phyloP scores from a whole-genome alignment of 805 yeast genomes.

The Ogataea minuta region DNA sequence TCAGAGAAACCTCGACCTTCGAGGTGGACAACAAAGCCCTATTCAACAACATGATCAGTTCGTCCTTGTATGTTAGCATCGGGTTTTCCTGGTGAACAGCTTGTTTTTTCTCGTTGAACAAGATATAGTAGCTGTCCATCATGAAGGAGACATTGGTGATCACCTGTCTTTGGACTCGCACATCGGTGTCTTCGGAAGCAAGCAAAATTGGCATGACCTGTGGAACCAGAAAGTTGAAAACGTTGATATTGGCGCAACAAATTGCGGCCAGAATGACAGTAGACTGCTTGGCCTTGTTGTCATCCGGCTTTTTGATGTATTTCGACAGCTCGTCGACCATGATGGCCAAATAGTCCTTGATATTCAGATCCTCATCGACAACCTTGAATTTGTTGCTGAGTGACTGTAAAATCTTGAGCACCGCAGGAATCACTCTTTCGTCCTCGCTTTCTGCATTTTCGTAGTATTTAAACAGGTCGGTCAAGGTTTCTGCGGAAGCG shows the following conservation, averaged over 20 bases:
- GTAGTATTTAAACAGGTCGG: slow-evolving; percentile 30
- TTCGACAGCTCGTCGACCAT: slow-evolving; percentile 51
- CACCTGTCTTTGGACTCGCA: slow-evolving; percentile 56
- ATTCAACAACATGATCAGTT: slow-evolving; percentile 64
- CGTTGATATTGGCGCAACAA: slow-evolving; percentile 43
- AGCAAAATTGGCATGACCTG: slow-evolving; percentile 46
- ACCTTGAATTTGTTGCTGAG: slow-evolving; percentile 39
- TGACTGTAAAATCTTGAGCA: slow-evolving; percentile 43
- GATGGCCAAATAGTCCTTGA: slow-evolving; percentile 24
- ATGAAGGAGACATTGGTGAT: slow-evolving; percentile 62
- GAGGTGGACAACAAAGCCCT: slow-evolving; percentile 68
- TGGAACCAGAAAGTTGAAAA: slow-evolving; percentile 50
- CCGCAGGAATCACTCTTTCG: slow-evolving; percentile 37
- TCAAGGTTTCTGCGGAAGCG: slow-evolving; percentile 29
- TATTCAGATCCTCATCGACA: slow-evolving; percentile 14
- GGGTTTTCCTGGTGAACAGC: slow-evolving; percentile 31
- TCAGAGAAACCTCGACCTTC: slow-evolving; percentile 62
- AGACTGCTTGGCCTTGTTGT: slow-evolving; percentile 60
- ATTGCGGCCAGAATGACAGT: slow-evolving; percentile 56
- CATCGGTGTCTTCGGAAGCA: slow-evolving; percentile 34
- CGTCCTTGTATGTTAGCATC: slow-evolving; percentile 56
- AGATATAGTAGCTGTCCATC: slow-evolving; percentile 45
- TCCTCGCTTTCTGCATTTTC: slow-evolving; percentile 33
- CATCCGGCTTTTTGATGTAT: slow-evolving; percentile 47
- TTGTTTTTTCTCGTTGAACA: slow-evolving; percentile 35